These are phyloP conservation scores for Tylopilus rubrobrunneus DNA, from an alignment of 768 basidiomycete genomes.

Conservation along the genomic window DNA sequence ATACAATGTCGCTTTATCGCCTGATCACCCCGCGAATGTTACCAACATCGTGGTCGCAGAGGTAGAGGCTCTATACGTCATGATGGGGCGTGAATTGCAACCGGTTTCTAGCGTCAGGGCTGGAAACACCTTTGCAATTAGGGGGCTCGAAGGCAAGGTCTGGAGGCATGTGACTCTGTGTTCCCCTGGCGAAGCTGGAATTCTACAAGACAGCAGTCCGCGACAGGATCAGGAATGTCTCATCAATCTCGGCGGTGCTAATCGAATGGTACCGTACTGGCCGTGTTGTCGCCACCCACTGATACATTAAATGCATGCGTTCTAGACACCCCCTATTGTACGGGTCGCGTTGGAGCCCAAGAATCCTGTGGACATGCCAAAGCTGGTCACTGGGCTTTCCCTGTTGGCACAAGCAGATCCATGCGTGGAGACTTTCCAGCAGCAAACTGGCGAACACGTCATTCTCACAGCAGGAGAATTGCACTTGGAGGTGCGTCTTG, in stretches of 20 bases:
- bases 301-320: not conserved
- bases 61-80: slow-evolving; percentile 82
- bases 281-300: not conserved
- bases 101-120: slow-evolving; percentile 78
- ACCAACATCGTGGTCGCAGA: slow-evolving; percentile 56
- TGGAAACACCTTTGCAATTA: slow-evolving; percentile 93
- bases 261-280: slow-evolving; percentile 47
- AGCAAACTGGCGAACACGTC: slow-evolving; percentile 95
- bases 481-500: slow-evolving; percentile 75
- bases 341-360: slow-evolving; percentile 90
- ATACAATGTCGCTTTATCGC: slow-evolving; percentile 61
- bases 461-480: slow-evolving; percentile 95
- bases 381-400: slow-evolving; percentile 81
- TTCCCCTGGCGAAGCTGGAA: slow-evolving; percentile 48
- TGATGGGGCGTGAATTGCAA: slow-evolving; percentile 98
- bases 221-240: slow-evolving; percentile 46
- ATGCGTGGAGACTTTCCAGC: slow-evolving; percentile 95
- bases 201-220: slow-evolving; percentile 31
- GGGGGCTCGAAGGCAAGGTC: slow-evolving; percentile 84
- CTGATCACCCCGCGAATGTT: slow-evolving; percentile 64
- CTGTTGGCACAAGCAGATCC: slow-evolving; percentile 94
- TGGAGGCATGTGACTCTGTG: slow-evolving; percentile 91
- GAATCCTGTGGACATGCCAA: slow-evolving; percentile 81
- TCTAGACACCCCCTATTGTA: slow-evolving; percentile 83
- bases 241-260: slow-evolving; percentile 78